phyloP scores from a whole-genome alignment of 202 grass and related monocot genomes.

The Schoenoplectus tabernaemontani region DNA sequence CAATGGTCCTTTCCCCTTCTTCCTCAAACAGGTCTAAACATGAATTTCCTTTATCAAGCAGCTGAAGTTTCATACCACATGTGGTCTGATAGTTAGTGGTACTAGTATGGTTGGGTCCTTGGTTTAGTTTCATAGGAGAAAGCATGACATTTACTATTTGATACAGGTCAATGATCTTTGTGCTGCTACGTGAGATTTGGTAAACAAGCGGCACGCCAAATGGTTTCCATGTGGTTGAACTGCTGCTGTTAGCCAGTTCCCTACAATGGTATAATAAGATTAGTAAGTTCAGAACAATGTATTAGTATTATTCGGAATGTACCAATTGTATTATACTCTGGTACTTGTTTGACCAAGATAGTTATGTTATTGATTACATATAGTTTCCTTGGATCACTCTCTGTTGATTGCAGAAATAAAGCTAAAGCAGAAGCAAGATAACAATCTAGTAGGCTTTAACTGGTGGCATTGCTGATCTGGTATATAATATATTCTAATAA shows the following conservation, averaged over 20 bases:
- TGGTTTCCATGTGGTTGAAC: conserved; percentile 45
- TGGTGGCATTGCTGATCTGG: background rate
- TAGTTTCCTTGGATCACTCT: conserved; percentile 12
- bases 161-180: conserved; percentile 59
- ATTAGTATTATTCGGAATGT: background rate
- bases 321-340: background rate
- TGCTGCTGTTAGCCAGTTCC: conserved; percentile 55
- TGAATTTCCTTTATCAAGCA: conserved; percentile 72
- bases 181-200: conserved; percentile 64
- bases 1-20: conserved; percentile 31
- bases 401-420: conserved; percentile 22
- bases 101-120: conserved; percentile 34
- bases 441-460: background rate
- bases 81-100: conserved; percentile 40
- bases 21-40: conserved; percentile 50
- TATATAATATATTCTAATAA: background rate
- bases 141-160: conserved; percentile 57
- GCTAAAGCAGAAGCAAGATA: background rate
- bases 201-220: conserved; percentile 82
- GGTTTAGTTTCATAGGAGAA: conserved; percentile 47
- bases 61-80: conserved; percentile 49
- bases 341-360: background rate
- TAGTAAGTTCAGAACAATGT: conserved; percentile 17
- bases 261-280: conserved; percentile 33
- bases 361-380: background rate